Evolutionary conservation across 352 stramenopile species (phyloP).

Genomic region (Saprolegnia diclina): DNA sequence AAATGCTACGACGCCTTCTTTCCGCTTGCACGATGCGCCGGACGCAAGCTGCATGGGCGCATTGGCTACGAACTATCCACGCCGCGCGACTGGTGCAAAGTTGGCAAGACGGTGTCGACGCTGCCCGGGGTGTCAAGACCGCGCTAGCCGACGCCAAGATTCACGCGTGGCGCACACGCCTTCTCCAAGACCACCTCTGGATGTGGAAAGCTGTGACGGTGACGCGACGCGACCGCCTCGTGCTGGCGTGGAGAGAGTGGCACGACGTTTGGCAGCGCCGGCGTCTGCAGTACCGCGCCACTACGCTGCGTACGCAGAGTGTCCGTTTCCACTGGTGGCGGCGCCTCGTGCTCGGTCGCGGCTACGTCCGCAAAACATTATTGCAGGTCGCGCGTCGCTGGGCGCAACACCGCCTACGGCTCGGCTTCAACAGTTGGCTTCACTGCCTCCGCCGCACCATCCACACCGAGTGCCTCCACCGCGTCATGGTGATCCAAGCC

Average conservation of each 20-base stretch:
- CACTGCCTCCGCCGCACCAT: neutral
- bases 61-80: neutral
- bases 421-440: conserved; percentile 14
- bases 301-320: neutral
- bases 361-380: neutral
- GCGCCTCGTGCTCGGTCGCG: neutral
- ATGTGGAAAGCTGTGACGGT: neutral
- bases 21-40: too few species aligned
- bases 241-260: neutral
- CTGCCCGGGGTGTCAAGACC: neutral
- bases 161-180: neutral
- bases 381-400: neutral
- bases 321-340: conserved; percentile 14
- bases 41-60: too few species aligned
- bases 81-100: neutral
- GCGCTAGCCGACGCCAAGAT: neutral
- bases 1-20: too few species aligned
- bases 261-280: neutral
- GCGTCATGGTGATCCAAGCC: conserved; percentile 23
- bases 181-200: neutral
- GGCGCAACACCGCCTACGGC: neutral
- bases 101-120: neutral
- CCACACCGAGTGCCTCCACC: conserved; percentile 21
- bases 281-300: neutral
- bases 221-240: neutral